Evolutionary conservation across 2,329 filamentous ascomycete genomes (phyloP), one percentile per base, ranked within the genome.

Genomic region (Colletotrichum sp.): DNA sequence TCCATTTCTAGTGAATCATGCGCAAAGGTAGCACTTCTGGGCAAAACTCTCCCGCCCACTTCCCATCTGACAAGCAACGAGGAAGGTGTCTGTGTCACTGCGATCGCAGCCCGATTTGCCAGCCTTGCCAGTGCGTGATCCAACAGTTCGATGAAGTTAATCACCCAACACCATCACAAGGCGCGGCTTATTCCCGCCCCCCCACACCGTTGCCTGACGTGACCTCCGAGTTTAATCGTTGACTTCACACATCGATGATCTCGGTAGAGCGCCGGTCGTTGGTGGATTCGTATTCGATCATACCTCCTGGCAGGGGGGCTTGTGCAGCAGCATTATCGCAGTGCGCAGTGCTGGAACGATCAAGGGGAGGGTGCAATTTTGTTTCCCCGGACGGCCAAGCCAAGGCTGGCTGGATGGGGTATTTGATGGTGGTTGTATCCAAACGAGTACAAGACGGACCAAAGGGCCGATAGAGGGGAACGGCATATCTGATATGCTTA

Each of bases 161-260:
- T 62, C 56, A 32, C 24, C 36, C 28, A 28, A 66, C 48, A 52
- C 30, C 65, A 52, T 66, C 13, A 28, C 10, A n/a, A 34, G 62
- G 38, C 12, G 48, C 48, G 62, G 38, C 66, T 69, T 52, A 61
- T 18, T 60, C 21, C 67, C 26, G 38, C 30, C 30, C 58, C 55
- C 58, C 58, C 58, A 62, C 58, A 62, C 30, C 43, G 43, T 52
- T 52, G n/a, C 43, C 43, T 62, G 28, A 62, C 18, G 24, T 15
- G 58, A 13, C 56, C 24, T 43, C 70, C 43, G 56, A 68, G 70
- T 58, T 61, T 32, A 61, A 60, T 38, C 15, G 55, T 24, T 48
- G 60, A 72, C 69, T 67, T 67, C 62, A 67, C 69, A 67, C 38
- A 64, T 61, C 36, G 60, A 28, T 69, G 61, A 48, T 66, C 64